Percentiles rank a stretch among this genome's conserved stretches.
Conservation (phyloP, 352 stramenopile genomes). For the Phytophthora sansomeana region DNA sequence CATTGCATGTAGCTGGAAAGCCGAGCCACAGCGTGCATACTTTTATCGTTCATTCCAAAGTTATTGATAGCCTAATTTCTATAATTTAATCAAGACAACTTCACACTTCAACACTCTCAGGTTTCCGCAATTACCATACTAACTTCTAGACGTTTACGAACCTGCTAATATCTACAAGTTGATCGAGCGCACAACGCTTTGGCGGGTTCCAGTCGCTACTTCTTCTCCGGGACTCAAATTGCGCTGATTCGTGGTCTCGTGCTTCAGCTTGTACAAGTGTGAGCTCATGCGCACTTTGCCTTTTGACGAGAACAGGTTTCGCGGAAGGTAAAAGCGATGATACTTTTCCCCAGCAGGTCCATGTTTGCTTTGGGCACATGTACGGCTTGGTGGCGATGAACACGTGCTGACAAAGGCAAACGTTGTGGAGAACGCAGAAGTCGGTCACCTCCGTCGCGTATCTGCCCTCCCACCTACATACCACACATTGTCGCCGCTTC, state of each 20-base stretch:
- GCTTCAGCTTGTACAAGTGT: conserved; percentile 12
- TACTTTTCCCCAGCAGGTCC: too few species aligned
- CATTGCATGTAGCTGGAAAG: conserved; percentile 4
- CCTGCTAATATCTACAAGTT: neutral
- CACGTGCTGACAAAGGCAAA: conserved; percentile 5
- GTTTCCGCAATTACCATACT: neutral
- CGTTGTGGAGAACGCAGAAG: conserved; percentile 1
- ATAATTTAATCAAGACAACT: conserved; percentile 6
- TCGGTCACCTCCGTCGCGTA: conserved; percentile 20
- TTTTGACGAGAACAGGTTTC: conserved; percentile 12
- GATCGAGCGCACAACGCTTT: conserved; percentile 1
- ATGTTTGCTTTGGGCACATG: conserved; percentile 13
- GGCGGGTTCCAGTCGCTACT: too few species aligned
- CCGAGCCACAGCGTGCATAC: conserved; percentile 3
- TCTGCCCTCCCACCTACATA: too few species aligned
- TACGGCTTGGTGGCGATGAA: conserved; percentile 1
- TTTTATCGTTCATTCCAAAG: neutral
- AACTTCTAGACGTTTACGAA: neutral
- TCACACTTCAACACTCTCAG: conserved; percentile 1
- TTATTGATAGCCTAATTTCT: neutral
- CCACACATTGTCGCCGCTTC: conserved; percentile 14
- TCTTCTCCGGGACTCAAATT: too few species aligned
- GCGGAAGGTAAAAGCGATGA: conserved; percentile 23
- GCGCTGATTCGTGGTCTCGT: too few species aligned
- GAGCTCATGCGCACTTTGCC: conserved; percentile 12